Base-by-base conservation (phyloP, 1,284 basidiomycete genomes). In the Trichosporon ovoides region DNA sequence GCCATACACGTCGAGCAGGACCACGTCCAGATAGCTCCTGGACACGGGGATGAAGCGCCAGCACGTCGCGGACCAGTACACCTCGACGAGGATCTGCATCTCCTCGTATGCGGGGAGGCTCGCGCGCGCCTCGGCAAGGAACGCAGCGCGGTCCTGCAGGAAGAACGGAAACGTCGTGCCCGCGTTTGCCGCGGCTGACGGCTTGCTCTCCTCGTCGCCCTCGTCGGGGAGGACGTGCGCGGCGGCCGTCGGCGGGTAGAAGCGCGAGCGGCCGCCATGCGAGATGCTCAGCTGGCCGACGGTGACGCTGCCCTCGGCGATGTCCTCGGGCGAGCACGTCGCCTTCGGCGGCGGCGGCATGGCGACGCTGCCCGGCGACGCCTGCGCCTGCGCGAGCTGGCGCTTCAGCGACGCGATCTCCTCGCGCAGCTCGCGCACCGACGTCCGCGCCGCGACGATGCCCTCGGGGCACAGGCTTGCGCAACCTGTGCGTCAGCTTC, bases 141-240 rank as follows among this genome's bases (percentile, higher is more conserved):
- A 48, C 14, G 43, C 43, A 9, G 43, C 22, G 14, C 43, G 43
- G n/a, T 48, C 43, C 43, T 48, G 43, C 7, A 48, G 43, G 43
- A 48, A 48, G 43, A 48, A 48, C 24, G 43, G 43, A 22, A 48
- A 48, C 16, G 43, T 48, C 16, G 43, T 48, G 11, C 43, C 43
- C 13, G 43, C 43, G 18, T 24, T 24, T 3, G 43, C 43, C 14
- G 43, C 43, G 14, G 43, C 43, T 16, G 43, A 48, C 22, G 43
- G 43, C 28, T 48, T 48, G 43, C 43, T 48, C 43, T 48, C 43
- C 24, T 48, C 43, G 24, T 48, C 43, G 9, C 43, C 43, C 13
- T 48, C 43, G 43, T 48, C 43, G 43, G 43, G 43, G 24, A 48
- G 43, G 11, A 48, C 43, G 43, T 48, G 43, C 14, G 43, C 43